Conservation (phyloP, 306 rosid species). For the Trifolium fragiferum region DNA sequence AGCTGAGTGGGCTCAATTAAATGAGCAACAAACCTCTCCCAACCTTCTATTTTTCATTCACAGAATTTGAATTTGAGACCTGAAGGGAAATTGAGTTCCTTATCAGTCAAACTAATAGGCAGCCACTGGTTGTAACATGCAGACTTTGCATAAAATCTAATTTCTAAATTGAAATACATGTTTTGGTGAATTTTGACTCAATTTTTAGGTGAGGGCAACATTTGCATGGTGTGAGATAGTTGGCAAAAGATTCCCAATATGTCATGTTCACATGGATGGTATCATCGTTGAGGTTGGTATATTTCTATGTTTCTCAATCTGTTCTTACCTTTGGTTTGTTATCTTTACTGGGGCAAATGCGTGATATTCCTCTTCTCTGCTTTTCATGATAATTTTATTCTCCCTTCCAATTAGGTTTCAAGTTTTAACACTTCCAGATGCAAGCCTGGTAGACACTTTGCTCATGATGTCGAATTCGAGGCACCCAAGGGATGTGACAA, state of each 20-base stretch:
- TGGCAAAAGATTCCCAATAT: slow-evolving; percentile 89
- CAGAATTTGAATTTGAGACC: background rate
- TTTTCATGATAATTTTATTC: slow-evolving; percentile 41
- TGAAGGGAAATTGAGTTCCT: background rate
- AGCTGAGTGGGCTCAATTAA: background rate
- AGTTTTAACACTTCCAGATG: slow-evolving; percentile 67
- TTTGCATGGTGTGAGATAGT: slow-evolving; percentile 89
- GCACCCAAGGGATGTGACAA: slow-evolving; percentile 61
- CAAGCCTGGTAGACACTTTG: slow-evolving; percentile 37
- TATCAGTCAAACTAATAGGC: background rate
- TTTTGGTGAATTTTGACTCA: slow-evolving; percentile 32
- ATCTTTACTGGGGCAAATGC: slow-evolving; percentile 2
- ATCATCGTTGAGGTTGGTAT: slow-evolving; percentile 73
- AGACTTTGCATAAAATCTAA: slow-evolving; percentile 6
- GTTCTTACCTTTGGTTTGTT: slow-evolving; percentile 13
- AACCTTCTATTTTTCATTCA: background rate
- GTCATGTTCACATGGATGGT: slow-evolving; percentile 80
- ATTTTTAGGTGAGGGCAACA: slow-evolving; percentile 69
- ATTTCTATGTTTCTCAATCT: background rate
- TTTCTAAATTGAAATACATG: slow-evolving; percentile 29
- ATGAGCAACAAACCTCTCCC: background rate
- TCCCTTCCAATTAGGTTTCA: slow-evolving; percentile 67
- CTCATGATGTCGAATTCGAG: slow-evolving; percentile 34
- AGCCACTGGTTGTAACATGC: slow-evolving; percentile 13
- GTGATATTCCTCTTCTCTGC: slow-evolving; percentile 1